Conservation (phyloP, 768 basidiomycete genomes). For the Boletus rex-veris region DNA sequence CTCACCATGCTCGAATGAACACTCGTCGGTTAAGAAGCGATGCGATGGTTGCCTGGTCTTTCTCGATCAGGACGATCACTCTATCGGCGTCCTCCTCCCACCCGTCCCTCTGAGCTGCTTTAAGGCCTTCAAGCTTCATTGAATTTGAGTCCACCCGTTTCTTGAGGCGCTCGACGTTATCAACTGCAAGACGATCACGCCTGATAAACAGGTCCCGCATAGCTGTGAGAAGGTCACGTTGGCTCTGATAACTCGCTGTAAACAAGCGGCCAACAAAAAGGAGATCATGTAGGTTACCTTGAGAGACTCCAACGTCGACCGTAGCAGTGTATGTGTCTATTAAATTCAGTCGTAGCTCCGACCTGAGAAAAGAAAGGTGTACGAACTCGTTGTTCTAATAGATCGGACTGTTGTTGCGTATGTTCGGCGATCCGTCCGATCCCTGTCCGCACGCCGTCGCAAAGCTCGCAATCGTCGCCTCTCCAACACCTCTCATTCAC, state of each 20-base stretch:
- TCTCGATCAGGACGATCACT: conserved; percentile 67
- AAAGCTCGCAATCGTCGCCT: conserved; percentile 77
- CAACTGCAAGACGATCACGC: conserved; percentile 84
- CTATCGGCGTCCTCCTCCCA: conserved; percentile 88
- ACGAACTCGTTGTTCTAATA: conserved; percentile 69
- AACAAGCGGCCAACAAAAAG: conserved; percentile 6
- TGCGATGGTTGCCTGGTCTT: conserved; percentile 79
- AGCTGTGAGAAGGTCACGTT: conserved; percentile 85
- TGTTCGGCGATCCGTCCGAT: conserved; percentile 65
- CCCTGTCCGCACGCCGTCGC: conserved; percentile 76
- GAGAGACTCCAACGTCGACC: conserved; percentile 70
- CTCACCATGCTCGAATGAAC: conserved; percentile 84
- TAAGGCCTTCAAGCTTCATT: conserved; percentile 72
- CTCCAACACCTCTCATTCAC: conserved; percentile 81
- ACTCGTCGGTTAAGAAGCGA: conserved; percentile 73
- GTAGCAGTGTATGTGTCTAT: conserved; percentile 60
- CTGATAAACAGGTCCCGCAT: conserved; percentile 84
- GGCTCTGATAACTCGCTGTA: conserved; percentile 40
- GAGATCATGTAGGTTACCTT: conserved; percentile 47
- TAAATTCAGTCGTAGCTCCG: background rate
- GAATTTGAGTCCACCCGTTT: conserved; percentile 79
- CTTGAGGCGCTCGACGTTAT: conserved; percentile 83
- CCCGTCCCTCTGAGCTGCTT: conserved; percentile 67
- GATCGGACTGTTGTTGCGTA: conserved; percentile 67
- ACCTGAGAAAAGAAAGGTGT: background rate